Conservation (phyloP, 1,139 yeast species). For the Suhomyces yuchorum region DNA sequence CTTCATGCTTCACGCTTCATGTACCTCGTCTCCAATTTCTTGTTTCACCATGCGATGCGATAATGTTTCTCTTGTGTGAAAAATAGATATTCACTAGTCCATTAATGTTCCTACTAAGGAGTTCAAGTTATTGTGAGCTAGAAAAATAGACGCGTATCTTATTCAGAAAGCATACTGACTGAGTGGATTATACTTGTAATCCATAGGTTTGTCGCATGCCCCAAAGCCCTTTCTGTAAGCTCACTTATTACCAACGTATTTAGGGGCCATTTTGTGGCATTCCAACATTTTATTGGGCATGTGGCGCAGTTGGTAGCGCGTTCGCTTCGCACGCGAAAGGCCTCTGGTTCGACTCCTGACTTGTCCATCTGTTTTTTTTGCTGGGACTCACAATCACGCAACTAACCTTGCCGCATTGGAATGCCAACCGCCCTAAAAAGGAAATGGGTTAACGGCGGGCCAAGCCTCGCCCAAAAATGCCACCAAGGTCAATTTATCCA, state of each 20-base stretch:
- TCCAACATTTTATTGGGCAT: conserved; percentile 53
- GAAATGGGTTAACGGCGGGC: not conserved
- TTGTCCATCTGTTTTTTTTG: conserved; percentile 57
- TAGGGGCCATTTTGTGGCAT: not conserved
- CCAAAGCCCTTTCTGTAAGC: no score
- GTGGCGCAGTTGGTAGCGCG: conserved; percentile 95
- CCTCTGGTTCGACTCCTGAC: conserved; percentile 88
- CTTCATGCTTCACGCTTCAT: not conserved
- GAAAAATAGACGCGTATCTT: no score
- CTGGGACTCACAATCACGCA: not conserved
- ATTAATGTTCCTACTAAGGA: no score
- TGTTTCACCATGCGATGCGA: no score
- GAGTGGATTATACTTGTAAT: no score
- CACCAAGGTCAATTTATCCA: not conserved
- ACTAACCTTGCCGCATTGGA: not conserved
- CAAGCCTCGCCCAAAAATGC: not conserved
- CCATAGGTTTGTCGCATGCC: no score
- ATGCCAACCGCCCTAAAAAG: not conserved
- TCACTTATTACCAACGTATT: not conserved
- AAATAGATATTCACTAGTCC: no score
- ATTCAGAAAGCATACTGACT: no score
- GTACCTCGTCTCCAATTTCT: no score
- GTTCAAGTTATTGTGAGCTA: no score
- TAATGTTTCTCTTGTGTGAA: no score
- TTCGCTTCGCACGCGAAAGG: conserved; percentile 74